Percentiles rank a stretch among this genome's conserved stretches.
These are phyloP conservation scores for Podospora australis DNA, from an alignment of 495 filamentous ascomycete genomes.

Conservation along the genomic window DNA sequence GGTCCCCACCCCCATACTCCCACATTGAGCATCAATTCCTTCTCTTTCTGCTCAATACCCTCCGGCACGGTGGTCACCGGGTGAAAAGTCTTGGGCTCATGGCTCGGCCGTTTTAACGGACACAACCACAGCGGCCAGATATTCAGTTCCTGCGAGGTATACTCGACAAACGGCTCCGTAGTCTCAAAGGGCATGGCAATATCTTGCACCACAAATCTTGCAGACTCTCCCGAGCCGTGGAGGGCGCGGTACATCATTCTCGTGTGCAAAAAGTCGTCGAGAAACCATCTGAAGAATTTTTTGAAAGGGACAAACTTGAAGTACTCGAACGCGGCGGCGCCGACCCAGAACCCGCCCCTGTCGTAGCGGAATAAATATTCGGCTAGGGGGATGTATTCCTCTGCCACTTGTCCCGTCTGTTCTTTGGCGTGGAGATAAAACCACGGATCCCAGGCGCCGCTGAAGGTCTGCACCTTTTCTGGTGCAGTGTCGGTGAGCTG, in stretches of 20 bases:
- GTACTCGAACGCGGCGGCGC: slow-evolving; percentile 47
- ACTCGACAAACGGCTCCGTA: slow-evolving; percentile 46
- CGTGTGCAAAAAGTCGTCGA: slow-evolving; percentile 60
- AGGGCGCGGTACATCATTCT: slow-evolving; percentile 57
- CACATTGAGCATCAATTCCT: slow-evolving; percentile 46
- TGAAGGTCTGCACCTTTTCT: slow-evolving; percentile 28
- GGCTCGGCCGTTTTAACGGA: slow-evolving; percentile 40
- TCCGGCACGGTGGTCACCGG: slow-evolving; percentile 34
- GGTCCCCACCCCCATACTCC: slow-evolving; percentile 52
- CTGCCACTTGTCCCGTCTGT: slow-evolving; percentile 17
- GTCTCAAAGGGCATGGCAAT: slow-evolving; percentile 48
- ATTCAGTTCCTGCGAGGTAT: slow-evolving; percentile 38
- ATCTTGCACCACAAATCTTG: slow-evolving; percentile 52
- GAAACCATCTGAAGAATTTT: slow-evolving; percentile 47
- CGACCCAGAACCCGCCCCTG: slow-evolving; percentile 56
- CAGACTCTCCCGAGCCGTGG: slow-evolving; percentile 48
- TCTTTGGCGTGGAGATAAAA: slow-evolving; percentile 45
- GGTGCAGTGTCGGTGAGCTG: slow-evolving; percentile 34
- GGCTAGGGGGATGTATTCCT: slow-evolving; percentile 35
- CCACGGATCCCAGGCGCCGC: slow-evolving; percentile 42
- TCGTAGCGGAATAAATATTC: slow-evolving; percentile 60
- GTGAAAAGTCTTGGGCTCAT: slow-evolving; percentile 44
- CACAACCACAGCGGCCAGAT: slow-evolving; percentile 59
- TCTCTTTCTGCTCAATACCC: slow-evolving; percentile 11
- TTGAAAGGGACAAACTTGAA: slow-evolving; percentile 50